phyloP scores from a whole-genome alignment of 495 filamentous ascomycete genomes.

The Daldinia grandis region DNA sequence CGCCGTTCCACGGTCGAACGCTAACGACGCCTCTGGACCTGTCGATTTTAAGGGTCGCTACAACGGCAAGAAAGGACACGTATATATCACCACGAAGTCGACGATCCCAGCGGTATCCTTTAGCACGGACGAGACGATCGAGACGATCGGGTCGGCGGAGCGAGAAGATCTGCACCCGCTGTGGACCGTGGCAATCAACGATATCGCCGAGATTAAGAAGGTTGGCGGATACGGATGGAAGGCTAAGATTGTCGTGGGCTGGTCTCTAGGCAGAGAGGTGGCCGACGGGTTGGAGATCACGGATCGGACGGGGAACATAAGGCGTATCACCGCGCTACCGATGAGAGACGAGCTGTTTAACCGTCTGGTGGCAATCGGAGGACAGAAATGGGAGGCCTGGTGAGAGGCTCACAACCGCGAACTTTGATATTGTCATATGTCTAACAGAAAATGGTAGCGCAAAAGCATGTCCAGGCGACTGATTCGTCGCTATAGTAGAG shows the following conservation, averaged over 20 bases:
- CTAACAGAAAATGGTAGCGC: slow-evolving; percentile 17
- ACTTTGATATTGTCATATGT: not conserved
- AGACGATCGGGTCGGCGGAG: slow-evolving; percentile 59
- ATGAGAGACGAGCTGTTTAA: slow-evolving; percentile 87
- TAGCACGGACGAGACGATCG: slow-evolving; percentile 51
- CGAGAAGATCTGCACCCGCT: slow-evolving; percentile 62
- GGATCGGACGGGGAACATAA: slow-evolving; percentile 62
- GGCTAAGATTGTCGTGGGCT: slow-evolving; percentile 83
- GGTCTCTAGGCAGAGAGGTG: slow-evolving; percentile 78
- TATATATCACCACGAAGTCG: slow-evolving; percentile 70
- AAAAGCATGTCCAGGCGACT: slow-evolving; percentile 4
- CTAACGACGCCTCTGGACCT: slow-evolving; percentile 64
- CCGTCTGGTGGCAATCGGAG: slow-evolving; percentile 79
- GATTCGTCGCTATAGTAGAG: not conserved
- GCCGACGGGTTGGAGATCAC: slow-evolving; percentile 79
- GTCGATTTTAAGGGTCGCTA: slow-evolving; percentile 78
- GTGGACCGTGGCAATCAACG: slow-evolving; percentile 63
- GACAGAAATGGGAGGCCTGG: slow-evolving; percentile 88
- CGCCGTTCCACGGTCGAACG: slow-evolving; percentile 64
- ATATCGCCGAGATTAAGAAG: slow-evolving; percentile 75
- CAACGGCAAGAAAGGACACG: slow-evolving; percentile 74
- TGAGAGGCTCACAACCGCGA: slow-evolving; percentile 48
- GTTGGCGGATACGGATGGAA: slow-evolving; percentile 90
- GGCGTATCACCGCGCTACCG: slow-evolving; percentile 74
- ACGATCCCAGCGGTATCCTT: slow-evolving; percentile 69